Evolutionary conservation across 805 yeast species (phyloP).

Genomic region (Tetrapisispora taiwanensis): DNA sequence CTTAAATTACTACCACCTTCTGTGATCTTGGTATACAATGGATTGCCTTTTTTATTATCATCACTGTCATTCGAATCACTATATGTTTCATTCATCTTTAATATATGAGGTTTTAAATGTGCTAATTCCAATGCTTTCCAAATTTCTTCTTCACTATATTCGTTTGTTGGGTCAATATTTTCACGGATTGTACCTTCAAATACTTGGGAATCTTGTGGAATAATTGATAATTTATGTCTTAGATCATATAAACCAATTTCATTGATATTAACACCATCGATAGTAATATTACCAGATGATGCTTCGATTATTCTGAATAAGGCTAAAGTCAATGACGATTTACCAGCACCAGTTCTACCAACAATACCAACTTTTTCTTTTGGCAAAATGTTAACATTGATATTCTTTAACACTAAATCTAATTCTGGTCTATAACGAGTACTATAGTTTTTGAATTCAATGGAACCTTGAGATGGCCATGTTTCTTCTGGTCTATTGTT

Average conservation of each 20-base stretch:
- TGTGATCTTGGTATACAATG: conserved; percentile 41
- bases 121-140: conserved; percentile 75
- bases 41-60: not conserved
- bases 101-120: conserved; percentile 60
- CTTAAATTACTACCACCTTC: conserved; percentile 69
- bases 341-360: conserved; percentile 96
- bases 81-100: conserved; percentile 44
- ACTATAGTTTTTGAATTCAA: conserved; percentile 62
- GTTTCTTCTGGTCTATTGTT: conserved; percentile 52
- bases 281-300: conserved; percentile 54
- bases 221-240: conserved; percentile 68
- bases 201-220: conserved; percentile 91
- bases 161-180: conserved; percentile 73
- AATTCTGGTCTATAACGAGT: conserved; percentile 76
- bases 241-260: conserved; percentile 67
- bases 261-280: conserved; percentile 61
- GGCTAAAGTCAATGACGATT: conserved; percentile 75
- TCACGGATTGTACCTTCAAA: conserved; percentile 80
- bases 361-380: conserved; percentile 89
- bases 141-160: conserved; percentile 62
- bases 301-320: conserved; percentile 78
- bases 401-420: conserved; percentile 65
- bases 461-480: conserved; percentile 70
- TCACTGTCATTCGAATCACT: not conserved
- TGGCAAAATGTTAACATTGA: conserved; percentile 54